A percentile compares a stretch with the other conserved stretches of the same genome.
phyloP scores from a whole-genome alignment of 306 rosid species.

The Luffa acutangula region DNA sequence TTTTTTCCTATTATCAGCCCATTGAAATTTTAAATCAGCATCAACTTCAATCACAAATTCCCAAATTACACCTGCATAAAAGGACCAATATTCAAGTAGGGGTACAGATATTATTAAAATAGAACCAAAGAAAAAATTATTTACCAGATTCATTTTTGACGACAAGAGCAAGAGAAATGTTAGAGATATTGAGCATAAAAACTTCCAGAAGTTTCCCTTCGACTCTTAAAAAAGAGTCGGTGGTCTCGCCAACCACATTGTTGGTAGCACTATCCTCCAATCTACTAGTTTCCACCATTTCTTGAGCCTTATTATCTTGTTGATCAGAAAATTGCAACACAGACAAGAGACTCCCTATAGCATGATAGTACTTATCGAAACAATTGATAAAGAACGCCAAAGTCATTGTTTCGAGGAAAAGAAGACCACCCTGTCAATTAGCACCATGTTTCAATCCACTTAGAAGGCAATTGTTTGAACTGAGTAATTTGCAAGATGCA shows the following conservation, averaged over 20 bases:
- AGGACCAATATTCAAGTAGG: slow-evolving; percentile 13
- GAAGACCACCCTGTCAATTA: slow-evolving; percentile 65
- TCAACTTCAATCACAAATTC: slow-evolving; percentile 59
- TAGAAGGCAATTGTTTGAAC: slow-evolving; percentile 9
- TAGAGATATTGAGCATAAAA: slow-evolving; percentile 42
- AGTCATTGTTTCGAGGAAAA: slow-evolving; percentile 59
- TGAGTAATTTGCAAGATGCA: slow-evolving; percentile 8
- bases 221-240: slow-evolving; percentile 27
- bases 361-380: slow-evolving; percentile 34
- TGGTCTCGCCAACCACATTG: slow-evolving; percentile 26
- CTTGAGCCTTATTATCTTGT: slow-evolving; percentile 21
- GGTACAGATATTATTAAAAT: background rate
- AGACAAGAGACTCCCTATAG: slow-evolving; percentile 32
- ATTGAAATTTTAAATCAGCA: slow-evolving; percentile 37
- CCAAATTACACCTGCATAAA: slow-evolving; percentile 46
- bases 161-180: slow-evolving; percentile 39
- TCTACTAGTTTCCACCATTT: slow-evolving; percentile 19
- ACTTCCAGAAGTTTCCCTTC: slow-evolving; percentile 30
- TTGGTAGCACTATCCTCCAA: slow-evolving; percentile 13
- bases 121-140: background rate
- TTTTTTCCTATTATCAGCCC: slow-evolving; percentile 33
- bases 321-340: slow-evolving; percentile 20
- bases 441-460: slow-evolving; percentile 17
- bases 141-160: slow-evolving; percentile 59
- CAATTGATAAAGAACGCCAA: slow-evolving; percentile 35